Conservation (phyloP, 768 basidiomycete species). For the Termitomyces sp. region DNA sequence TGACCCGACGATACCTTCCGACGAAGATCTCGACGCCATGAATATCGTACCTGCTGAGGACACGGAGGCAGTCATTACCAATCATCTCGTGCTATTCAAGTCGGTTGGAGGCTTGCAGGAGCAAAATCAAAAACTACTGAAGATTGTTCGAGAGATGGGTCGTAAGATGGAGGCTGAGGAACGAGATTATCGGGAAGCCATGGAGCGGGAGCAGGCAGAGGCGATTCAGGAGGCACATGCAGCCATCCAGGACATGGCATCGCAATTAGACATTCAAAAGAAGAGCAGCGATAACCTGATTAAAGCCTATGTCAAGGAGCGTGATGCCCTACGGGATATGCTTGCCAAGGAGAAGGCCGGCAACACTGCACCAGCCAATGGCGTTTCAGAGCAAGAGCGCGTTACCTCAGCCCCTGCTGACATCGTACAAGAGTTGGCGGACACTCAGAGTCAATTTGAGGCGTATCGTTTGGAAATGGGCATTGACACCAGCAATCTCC, state of each 20-base stretch:
- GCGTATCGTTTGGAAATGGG: constrained; percentile 77
- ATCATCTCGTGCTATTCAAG: constrained; percentile 82
- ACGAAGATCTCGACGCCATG: constrained; percentile 49
- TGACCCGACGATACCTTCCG: constrained; percentile 74
- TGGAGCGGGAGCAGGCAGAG: constrained; percentile 71
- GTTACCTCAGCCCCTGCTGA: constrained; percentile 23
- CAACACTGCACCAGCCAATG: constrained; percentile 11
- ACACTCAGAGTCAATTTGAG: constrained; percentile 78
- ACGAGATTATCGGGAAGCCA: constrained; percentile 60
- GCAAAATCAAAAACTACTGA: constrained; percentile 87
- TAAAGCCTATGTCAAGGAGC: constrained; percentile 80
- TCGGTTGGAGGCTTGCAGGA: constrained; percentile 77
- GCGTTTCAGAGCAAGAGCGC: constrained; percentile 13
- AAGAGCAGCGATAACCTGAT: constrained; percentile 63
- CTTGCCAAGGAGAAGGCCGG: constrained; percentile 44
- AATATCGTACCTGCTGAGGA: constrained; percentile 39
- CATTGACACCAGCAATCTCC: constrained; percentile 62
- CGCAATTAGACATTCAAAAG: constrained; percentile 76
- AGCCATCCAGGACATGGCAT: constrained; percentile 72
- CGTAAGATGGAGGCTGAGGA: constrained; percentile 83
- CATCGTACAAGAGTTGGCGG: constrained; percentile 54
- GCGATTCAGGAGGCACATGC: constrained; percentile 87
- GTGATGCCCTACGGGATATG: constrained; percentile 79
- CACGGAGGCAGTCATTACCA: constrained; percentile 79
- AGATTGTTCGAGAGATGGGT: constrained; percentile 78